These are phyloP conservation scores for Prunus fruticosa DNA, from an alignment of 306 rosid genomes.

Conservation along the genomic window DNA sequence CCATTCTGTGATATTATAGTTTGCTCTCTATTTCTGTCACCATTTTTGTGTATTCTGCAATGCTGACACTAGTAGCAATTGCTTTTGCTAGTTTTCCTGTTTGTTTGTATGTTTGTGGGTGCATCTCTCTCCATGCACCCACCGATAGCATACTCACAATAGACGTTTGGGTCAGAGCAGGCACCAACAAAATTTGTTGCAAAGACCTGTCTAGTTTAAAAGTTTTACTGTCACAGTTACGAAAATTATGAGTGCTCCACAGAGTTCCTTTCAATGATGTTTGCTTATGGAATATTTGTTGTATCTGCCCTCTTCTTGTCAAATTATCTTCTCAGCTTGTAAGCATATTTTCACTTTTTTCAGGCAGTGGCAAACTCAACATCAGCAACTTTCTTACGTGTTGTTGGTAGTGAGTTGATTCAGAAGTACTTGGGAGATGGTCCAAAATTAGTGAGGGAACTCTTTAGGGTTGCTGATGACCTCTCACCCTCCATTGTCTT, in stretches of 20 bases:
- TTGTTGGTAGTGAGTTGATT: conserved; percentile 97
- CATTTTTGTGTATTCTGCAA: background rate
- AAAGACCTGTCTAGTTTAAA: background rate
- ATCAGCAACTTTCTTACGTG: conserved; percentile 96
- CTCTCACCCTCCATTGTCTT: conserved; percentile 97
- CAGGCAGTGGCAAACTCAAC: conserved; percentile 99
- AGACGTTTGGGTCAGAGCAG: background rate
- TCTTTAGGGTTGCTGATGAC: conserved; percentile 96
- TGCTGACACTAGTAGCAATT: background rate
- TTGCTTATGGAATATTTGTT: background rate
- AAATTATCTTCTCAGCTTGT: background rate
- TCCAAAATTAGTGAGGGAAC: conserved; percentile 96
- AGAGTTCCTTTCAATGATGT: background rate
- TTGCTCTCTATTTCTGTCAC: background rate
- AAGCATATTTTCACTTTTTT: conserved; percentile 13
- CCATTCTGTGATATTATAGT: background rate
- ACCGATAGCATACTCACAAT: background rate
- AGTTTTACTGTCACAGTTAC: background rate
- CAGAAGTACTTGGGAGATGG: conserved; percentile 98
- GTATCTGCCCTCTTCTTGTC: background rate
- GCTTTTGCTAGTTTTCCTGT: background rate
- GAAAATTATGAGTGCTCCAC: background rate
- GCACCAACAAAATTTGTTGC: background rate
- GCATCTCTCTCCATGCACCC: background rate
- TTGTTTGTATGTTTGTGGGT: background rate